Percentiles rank a stretch among this genome's conserved stretches.
Evolutionary conservation across 257 asterid genomes (phyloP).

Genomic region (Forsythia suspensa): DNA sequence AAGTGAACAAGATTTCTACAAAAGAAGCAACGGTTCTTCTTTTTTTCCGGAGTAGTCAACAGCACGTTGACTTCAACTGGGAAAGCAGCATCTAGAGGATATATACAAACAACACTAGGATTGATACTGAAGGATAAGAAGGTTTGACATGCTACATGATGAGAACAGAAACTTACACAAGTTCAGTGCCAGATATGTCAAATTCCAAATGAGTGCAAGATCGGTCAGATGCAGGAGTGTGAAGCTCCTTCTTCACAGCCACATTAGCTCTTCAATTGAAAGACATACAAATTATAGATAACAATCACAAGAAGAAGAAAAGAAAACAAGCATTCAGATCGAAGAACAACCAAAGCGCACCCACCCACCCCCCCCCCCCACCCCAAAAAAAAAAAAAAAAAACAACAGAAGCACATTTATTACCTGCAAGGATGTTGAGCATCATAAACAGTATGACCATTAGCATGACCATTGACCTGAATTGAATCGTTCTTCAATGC

Average conservation of each 20-base stretch:
- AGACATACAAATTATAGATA: slow-evolving; percentile 22
- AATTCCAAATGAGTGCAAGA: slow-evolving; percentile 95
- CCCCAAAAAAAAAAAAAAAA: background rate
- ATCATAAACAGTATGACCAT: slow-evolving; percentile 72
- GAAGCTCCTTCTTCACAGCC: slow-evolving; percentile 87
- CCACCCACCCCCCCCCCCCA: background rate
- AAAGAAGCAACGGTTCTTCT: background rate
- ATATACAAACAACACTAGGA: background rate
- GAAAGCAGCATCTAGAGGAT: slow-evolving; percentile 4
- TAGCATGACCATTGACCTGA: slow-evolving; percentile 52
- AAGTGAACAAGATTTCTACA: background rate
- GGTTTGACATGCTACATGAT: background rate
- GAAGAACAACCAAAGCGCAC: background rate
- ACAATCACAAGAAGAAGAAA: background rate
- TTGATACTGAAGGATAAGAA: background rate
- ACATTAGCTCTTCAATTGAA: slow-evolving; percentile 61
- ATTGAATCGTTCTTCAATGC: slow-evolving; percentile 38
- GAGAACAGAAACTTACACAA: slow-evolving; percentile 47
- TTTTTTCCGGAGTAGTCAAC: slow-evolving; percentile 1
- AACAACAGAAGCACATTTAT: slow-evolving; percentile 9
- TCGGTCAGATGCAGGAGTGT: slow-evolving; percentile 89
- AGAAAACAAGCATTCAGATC: background rate
- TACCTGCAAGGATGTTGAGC: slow-evolving; percentile 98
- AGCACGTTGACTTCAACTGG: background rate
- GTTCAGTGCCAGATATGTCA: slow-evolving; percentile 90